Conservation (phyloP, 768 basidiomycete genomes). For the Lactifluus hygrophoroides region DNA sequence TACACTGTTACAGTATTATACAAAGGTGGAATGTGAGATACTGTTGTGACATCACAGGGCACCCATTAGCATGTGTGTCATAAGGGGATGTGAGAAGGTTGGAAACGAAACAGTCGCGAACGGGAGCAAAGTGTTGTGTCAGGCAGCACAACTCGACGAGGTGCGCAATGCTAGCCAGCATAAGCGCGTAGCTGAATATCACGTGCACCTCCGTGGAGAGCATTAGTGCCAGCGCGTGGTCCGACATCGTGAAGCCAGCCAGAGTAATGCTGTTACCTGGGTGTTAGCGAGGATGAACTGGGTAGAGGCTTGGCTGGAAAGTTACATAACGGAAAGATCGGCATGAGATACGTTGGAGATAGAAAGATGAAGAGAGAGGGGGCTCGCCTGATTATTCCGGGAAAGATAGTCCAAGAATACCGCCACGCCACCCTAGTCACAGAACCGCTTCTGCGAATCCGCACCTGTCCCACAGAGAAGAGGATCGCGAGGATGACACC, state of each 20-base stretch:
- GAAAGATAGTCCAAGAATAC: slow-evolving; percentile 74
- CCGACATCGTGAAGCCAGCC: slow-evolving; percentile 92
- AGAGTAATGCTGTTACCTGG: slow-evolving; percentile 54
- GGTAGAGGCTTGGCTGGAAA: slow-evolving; percentile 2
- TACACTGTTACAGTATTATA: too few relatives aligned
- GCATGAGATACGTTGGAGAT: not conserved
- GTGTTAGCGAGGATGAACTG: not conserved
- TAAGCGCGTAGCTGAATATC: slow-evolving; percentile 78
- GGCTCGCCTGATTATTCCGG: slow-evolving; percentile 60
- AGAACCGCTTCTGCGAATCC: slow-evolving; percentile 55
- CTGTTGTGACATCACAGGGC: too few relatives aligned
- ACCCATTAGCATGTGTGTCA: too few relatives aligned
- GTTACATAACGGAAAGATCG: slow-evolving; percentile 53
- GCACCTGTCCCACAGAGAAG: slow-evolving; percentile 66
- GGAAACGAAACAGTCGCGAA: too few relatives aligned
- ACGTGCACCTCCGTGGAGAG: slow-evolving; percentile 81
- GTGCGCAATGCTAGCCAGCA: slow-evolving; percentile 72
- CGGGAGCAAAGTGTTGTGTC: too few relatives aligned
- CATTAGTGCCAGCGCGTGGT: slow-evolving; percentile 78
- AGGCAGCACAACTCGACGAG: slow-evolving; percentile 82
- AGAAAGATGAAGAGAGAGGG: not conserved
- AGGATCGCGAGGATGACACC: slow-evolving; percentile 74
- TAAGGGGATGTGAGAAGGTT: too few relatives aligned
- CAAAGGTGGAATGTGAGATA: too few relatives aligned
- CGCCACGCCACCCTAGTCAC: slow-evolving; percentile 79